These are phyloP conservation scores for Colletotrichum aenigma DNA, from an alignment of 2,329 filamentous ascomycete species.

Conservation along the genomic window DNA sequence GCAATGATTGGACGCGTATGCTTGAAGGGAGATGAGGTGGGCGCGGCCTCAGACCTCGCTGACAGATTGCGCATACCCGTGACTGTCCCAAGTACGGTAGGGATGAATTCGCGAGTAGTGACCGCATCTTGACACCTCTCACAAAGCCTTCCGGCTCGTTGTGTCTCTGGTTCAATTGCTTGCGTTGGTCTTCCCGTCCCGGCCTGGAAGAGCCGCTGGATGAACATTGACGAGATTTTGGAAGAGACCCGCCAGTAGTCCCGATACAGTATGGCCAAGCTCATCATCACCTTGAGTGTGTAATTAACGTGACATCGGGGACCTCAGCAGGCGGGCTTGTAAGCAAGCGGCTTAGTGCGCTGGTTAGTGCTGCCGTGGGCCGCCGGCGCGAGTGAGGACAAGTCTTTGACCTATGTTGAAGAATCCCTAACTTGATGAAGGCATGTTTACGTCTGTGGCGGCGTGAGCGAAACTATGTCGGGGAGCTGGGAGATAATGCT, in stretches of 20 bases:
- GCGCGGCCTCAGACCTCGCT: conserved; percentile 11
- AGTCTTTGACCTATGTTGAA: not conserved
- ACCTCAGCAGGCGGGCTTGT: not conserved
- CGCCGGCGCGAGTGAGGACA: not conserved
- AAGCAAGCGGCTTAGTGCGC: not conserved
- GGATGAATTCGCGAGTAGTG: not conserved
- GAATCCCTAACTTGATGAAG: not conserved
- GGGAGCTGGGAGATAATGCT: not conserved
- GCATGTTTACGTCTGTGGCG: not conserved
- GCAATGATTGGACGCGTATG: not conserved
- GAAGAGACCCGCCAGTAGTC: not conserved
- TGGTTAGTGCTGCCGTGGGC: not conserved
- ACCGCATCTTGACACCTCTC: not conserved
- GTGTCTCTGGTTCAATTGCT: not conserved
- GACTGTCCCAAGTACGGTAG: not conserved
- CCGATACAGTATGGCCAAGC: not conserved
- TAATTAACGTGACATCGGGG: not conserved
- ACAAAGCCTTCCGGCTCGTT: not conserved
- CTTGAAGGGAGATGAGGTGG: not conserved
- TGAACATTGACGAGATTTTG: not conserved
- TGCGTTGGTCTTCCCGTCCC: not conserved
- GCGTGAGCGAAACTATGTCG: not conserved
- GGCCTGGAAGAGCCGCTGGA: not conserved
- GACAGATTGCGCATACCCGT: conserved; percentile 1
- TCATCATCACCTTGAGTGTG: not conserved